Conservation (phyloP, 108 stramenopile species). For the Cyclotella sp. region DNA sequence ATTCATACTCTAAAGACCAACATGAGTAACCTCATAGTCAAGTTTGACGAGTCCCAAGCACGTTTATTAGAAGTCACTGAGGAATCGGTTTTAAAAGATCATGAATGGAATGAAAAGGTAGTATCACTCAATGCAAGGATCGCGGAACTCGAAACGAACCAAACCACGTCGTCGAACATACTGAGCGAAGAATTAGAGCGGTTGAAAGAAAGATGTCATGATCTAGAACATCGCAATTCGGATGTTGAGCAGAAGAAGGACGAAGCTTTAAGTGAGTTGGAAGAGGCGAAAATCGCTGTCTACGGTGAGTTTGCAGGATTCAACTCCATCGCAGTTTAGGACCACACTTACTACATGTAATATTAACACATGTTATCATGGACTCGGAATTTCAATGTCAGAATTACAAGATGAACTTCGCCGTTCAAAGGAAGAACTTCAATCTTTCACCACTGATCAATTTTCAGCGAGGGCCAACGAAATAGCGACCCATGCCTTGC, state of each 20-base stretch:
- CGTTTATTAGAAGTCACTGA: constrained; percentile 11
- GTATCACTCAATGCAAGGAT: constrained; percentile 14
- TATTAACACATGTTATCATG: not conserved
- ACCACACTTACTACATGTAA: too few relatives aligned
- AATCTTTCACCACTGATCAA: constrained; percentile 74
- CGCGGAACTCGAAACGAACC: constrained; percentile 7
- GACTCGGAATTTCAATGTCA: not conserved
- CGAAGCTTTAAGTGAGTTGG: constrained; percentile 27
- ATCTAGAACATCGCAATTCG: constrained; percentile 26
- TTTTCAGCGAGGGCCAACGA: constrained; percentile 72
- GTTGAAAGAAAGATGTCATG: constrained; percentile 21
- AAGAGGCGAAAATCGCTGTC: constrained; percentile 54
- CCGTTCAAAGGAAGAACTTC: constrained; percentile 66
- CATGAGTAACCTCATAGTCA: constrained; percentile 1
- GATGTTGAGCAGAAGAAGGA: constrained; percentile 20
- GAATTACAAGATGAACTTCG: constrained; percentile 70
- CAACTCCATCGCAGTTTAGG: too few relatives aligned
- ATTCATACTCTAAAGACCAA: not conserved
- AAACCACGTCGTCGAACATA: constrained; percentile 1
- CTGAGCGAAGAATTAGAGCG: constrained; percentile 21
- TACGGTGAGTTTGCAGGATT: constrained; percentile 16
- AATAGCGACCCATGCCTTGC: constrained; percentile 65
- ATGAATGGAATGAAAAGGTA: constrained; percentile 26
- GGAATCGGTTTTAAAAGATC: constrained; percentile 4
- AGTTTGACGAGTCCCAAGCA: constrained; percentile 10